A percentile compares a stretch with the other conserved stretches of the same genome.
Conservation (phyloP, 73 alveolate species). For the Tetrahymena borealis region DNA sequence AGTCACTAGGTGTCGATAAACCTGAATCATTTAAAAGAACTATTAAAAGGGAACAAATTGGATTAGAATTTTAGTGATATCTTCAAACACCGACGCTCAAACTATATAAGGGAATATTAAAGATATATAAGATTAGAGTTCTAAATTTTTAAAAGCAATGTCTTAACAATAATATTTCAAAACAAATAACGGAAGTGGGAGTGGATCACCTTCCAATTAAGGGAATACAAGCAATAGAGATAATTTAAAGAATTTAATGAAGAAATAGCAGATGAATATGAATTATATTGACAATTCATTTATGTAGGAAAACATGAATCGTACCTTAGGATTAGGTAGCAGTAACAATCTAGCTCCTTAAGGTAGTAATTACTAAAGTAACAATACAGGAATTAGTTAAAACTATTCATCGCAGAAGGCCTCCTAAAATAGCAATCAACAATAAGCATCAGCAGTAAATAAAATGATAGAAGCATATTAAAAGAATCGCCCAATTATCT, state of each 20-base stretch:
- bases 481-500: neutral
- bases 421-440: neutral
- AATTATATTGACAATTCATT: neutral
- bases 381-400: neutral
- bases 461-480: neutral
- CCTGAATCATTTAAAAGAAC: too few species aligned
- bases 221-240: neutral
- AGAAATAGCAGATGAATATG: neutral
- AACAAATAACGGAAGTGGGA: neutral
- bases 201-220: neutral
- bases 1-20: too few species aligned
- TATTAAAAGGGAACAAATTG: too few species aligned
- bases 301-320: neutral
- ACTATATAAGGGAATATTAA: too few species aligned
- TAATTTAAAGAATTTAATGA: neutral
- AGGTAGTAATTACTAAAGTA: neutral
- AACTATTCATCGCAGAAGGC: neutral
- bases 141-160: neutral
- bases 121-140: too few species aligned
- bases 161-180: neutral
- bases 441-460: neutral
- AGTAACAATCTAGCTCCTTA: neutral
- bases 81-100: too few species aligned
- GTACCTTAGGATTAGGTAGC: neutral
- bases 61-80: too few species aligned